Base-by-base conservation (phyloP, 2,329 filamentous ascomycete genomes). In the Fusarium sp. region DNA sequence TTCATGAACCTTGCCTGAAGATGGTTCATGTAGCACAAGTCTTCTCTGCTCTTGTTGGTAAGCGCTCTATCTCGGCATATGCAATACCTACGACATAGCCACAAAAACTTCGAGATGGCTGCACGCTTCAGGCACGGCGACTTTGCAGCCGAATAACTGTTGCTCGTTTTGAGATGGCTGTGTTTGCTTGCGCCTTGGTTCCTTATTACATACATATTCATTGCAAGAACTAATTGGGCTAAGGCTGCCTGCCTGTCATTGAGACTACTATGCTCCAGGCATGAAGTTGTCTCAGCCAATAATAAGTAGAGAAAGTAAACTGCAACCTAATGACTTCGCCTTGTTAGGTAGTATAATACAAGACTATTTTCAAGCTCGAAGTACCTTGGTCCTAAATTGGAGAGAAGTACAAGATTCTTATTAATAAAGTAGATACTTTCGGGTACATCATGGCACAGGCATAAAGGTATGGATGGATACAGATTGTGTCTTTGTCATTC, bases 41-140 rank as follows among this genome's bases (percentile, higher is more conserved):
- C 45, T 27, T 55, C 45, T 32, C 55, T 63, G n/a, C 14, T 55
- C 27, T 25, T 32, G 59, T 56, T 66, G 54, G 55, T 61, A 37
- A 69, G 64, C 46, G 45, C 12, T 30, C 11, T 8, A 58, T 41
- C 48, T 13, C 37, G 32, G 49, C 46, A 18, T 34, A 37, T 49
- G 9, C 18, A 28, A 42, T 23, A 34, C 51, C 57, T n/a, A 16
- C 47, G n/a, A n/a, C 60, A 66, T 50, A 66, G 51, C 66, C 61
- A 57, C 66, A 54, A 42, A 37, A 14, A 20, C 5, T 16, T n/a
- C 8, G 8, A 21, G 14, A 25, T 10, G n/a, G 12, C 13, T 41
- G 27, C 27, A 50, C 28, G 4, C 27, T 40, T 20, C 6, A 28
- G 30, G 23, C 25, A n/a, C 28, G 5, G 11, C 8, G 23, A 14